A percentile compares a stretch with the other conserved stretches of the same genome.
phyloP scores from a whole-genome alignment of 23 red algal species.

The Gracilariopsis chorda region DNA sequence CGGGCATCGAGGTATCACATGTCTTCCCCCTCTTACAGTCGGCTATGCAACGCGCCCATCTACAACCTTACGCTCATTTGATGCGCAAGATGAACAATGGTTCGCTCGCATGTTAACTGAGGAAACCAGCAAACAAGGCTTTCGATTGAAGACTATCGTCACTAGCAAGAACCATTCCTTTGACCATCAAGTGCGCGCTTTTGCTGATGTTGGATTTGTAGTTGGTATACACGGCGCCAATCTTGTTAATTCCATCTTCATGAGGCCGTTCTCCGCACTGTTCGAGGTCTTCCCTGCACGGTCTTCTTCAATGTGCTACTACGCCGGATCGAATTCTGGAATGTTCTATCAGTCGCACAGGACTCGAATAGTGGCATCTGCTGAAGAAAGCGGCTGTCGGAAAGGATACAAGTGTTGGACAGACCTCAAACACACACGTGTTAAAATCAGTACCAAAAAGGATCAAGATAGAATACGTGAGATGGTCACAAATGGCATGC shows the following conservation, averaged over 20 bases:
- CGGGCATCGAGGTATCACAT: neutral
- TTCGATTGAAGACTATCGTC: neutral
- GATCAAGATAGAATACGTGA: neutral
- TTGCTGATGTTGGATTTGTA: constrained; percentile 37
- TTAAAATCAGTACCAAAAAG: neutral
- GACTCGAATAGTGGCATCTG: neutral
- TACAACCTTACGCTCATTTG: constrained; percentile 23
- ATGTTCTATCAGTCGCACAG: constrained; percentile 27
- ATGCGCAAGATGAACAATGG: constrained; percentile 29
- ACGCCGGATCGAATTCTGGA: constrained; percentile 51
- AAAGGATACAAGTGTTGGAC: neutral
- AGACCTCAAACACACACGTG: neutral
- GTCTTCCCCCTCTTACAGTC: constrained; percentile 5
- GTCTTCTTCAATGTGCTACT: constrained; percentile 1
- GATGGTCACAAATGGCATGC: neutral
- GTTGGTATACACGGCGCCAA: constrained; percentile 78
- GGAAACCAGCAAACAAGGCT: neutral
- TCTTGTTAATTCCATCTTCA: constrained; percentile 64
- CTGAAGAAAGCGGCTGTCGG: constrained; percentile 44
- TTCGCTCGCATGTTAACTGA: constrained; percentile 37
- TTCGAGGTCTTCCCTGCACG: constrained; percentile 64
- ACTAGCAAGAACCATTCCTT: neutral
- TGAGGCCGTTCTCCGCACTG: constrained; percentile 52
- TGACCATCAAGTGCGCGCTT: constrained; percentile 8
- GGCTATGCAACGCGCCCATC: constrained; percentile 18